Evolutionary conservation across 768 basidiomycete species (phyloP).

Genomic region (Lactarius pseudohatsudake): DNA sequence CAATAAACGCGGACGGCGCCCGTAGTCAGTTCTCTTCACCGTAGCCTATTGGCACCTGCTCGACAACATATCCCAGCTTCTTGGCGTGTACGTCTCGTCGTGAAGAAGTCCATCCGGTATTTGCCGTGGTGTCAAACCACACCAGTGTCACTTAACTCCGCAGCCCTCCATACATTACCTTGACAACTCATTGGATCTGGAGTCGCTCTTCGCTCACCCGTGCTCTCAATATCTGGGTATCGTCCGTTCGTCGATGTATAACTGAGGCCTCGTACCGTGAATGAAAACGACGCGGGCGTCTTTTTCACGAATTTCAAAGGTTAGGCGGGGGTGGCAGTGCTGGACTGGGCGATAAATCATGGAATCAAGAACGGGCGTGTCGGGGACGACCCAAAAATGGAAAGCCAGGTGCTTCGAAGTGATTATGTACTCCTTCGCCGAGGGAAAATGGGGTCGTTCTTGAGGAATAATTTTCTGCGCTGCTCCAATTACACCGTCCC

Average conservation of each 20-base stretch:
- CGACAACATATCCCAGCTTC: constrained; percentile 42
- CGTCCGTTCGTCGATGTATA: constrained; percentile 61
- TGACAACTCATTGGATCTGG: constrained; percentile 44
- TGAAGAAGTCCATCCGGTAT: constrained; percentile 62
- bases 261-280: constrained; percentile 57
- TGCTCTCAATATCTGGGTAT: constrained; percentile 86
- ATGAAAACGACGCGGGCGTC: constrained; percentile 47
- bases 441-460: constrained; percentile 30
- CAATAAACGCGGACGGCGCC: constrained; percentile 58
- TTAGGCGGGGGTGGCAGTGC: constrained; percentile 48
- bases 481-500: not conserved
- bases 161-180: constrained; percentile 51
- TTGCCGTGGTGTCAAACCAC: constrained; percentile 46
- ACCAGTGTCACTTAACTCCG: constrained; percentile 43
- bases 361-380: constrained; percentile 67
- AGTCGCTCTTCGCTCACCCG: constrained; percentile 67
- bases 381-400: constrained; percentile 34
- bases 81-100: constrained; percentile 53
- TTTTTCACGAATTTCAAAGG: constrained; percentile 69
- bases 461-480: constrained; percentile 32
- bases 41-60: too few species aligned
- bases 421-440: constrained; percentile 31
- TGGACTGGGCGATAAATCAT: constrained; percentile 62
- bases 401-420: constrained; percentile 30
- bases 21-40: constrained; percentile 48